A percentile compares a stretch with the other conserved stretches of the same genome.
phyloP scores from a whole-genome alignment of 257 asterid species.

The Dorcoceras hygrometricum region DNA sequence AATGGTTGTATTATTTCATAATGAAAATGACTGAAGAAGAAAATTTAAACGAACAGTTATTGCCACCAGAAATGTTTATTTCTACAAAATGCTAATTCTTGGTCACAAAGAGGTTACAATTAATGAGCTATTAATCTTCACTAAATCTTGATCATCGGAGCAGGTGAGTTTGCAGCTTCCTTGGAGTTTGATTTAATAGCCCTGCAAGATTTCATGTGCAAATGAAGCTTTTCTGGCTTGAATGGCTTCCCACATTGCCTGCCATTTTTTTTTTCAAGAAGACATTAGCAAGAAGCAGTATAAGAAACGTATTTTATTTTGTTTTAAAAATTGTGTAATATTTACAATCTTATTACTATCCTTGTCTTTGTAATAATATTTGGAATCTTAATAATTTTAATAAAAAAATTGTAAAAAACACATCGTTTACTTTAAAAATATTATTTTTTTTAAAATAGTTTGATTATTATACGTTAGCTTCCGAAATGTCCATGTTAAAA shows the following conservation, averaged over 20 bases:
- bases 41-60: neutral
- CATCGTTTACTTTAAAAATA: too few species aligned
- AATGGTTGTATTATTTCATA: too few species aligned
- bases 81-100: neutral
- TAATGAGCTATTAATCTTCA: neutral
- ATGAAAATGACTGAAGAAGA: neutral
- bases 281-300: neutral
- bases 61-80: neutral
- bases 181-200: slow-evolving; percentile 56
- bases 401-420: too few species aligned
- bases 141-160: neutral
- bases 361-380: too few species aligned
- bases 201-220: slow-evolving; percentile 85
- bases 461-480: too few species aligned
- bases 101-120: neutral
- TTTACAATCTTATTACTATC: too few species aligned
- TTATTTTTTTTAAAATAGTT: too few species aligned
- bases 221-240: slow-evolving; percentile 78
- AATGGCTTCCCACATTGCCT: slow-evolving; percentile 86
- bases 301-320: too few species aligned
- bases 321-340: too few species aligned
- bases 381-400: too few species aligned
- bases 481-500: too few species aligned
- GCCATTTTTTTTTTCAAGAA: slow-evolving; percentile 15
- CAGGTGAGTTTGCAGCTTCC: slow-evolving; percentile 28